These are phyloP conservation scores for Paraconiothyrium brasiliense DNA, from an alignment of 2,329 filamentous ascomycete genomes.

Conservation along the genomic window DNA sequence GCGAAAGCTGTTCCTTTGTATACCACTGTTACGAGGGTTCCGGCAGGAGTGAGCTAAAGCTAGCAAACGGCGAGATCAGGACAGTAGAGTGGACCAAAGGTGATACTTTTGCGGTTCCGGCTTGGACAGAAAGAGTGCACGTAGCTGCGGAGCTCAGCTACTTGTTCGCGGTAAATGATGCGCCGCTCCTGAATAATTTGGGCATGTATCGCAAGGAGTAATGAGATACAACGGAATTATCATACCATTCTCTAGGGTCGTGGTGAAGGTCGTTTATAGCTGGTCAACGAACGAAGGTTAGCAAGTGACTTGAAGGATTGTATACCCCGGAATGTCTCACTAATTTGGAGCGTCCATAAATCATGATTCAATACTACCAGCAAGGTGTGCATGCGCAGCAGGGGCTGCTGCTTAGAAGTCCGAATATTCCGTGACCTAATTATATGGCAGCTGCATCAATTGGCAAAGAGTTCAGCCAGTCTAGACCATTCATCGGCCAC, in stretches of 20 bases:
- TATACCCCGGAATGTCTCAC: no score
- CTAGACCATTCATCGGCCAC: constrained; percentile 12
- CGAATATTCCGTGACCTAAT: background rate
- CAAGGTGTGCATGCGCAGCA: no score
- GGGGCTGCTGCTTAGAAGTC: no score
- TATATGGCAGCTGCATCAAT: constrained; percentile 2
- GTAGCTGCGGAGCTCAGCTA: constrained; percentile 49
- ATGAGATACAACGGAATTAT: background rate
- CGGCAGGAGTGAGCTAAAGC: constrained; percentile 52
- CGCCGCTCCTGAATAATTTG: constrained; percentile 60
- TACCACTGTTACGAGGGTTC: constrained; percentile 62
- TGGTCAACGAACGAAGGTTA: no score
- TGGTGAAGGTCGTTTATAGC: background rate
- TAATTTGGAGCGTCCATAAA: no score
- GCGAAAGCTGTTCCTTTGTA: constrained; percentile 61
- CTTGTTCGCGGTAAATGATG: constrained; percentile 63
- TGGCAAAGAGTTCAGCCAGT: constrained; percentile 12
- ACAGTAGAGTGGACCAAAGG: constrained; percentile 55
- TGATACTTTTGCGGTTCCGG: constrained; percentile 64
- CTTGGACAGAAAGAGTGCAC: constrained; percentile 61
- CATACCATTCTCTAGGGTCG: no score
- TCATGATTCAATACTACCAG: no score
- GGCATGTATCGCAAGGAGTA: constrained; percentile 56
- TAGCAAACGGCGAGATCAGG: constrained; percentile 29
- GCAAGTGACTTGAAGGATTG: no score